Evolutionary conservation across 495 filamentous ascomycete species (phyloP).

Genomic region (Daldinia grandis): DNA sequence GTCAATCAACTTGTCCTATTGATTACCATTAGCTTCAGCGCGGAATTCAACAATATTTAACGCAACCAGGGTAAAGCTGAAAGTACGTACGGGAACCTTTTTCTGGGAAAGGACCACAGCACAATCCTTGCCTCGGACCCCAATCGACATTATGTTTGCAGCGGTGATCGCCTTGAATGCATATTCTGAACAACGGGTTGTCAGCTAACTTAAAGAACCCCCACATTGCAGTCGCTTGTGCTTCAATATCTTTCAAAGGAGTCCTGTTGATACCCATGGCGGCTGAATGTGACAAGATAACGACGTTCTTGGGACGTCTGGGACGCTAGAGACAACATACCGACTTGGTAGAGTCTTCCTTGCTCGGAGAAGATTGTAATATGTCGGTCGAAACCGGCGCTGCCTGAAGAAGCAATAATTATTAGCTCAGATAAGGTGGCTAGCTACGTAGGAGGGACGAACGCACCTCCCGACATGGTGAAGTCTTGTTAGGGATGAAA

Average conservation of each 20-base stretch:
- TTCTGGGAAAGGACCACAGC: constrained; percentile 98
- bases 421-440: constrained; percentile 29
- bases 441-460: constrained; percentile 33
- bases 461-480: constrained; percentile 57
- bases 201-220: constrained; percentile 44
- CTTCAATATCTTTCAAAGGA: constrained; percentile 7
- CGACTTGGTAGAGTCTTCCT: constrained; percentile 98
- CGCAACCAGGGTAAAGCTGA: constrained; percentile 28
- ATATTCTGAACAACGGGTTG: constrained; percentile 75
- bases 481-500: constrained; percentile 31
- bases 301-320: background rate
- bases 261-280: background rate
- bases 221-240: constrained; percentile 15
- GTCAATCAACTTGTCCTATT: constrained; percentile 97
- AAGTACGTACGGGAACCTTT: constrained; percentile 89
- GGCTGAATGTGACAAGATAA: constrained; percentile 16
- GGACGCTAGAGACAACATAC: constrained; percentile 65
- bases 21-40: constrained; percentile 46
- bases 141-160: constrained; percentile 97
- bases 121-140: constrained; percentile 93
- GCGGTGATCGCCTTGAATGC: constrained; percentile 99
- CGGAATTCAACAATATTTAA: constrained; percentile 13
- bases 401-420: constrained; percentile 64
- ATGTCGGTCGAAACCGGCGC: constrained; percentile 95
- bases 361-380: constrained; percentile 99